Base-by-base conservation (phyloP, 495 filamentous ascomycete genomes). In the Melanomma pulvis-pyrius region DNA sequence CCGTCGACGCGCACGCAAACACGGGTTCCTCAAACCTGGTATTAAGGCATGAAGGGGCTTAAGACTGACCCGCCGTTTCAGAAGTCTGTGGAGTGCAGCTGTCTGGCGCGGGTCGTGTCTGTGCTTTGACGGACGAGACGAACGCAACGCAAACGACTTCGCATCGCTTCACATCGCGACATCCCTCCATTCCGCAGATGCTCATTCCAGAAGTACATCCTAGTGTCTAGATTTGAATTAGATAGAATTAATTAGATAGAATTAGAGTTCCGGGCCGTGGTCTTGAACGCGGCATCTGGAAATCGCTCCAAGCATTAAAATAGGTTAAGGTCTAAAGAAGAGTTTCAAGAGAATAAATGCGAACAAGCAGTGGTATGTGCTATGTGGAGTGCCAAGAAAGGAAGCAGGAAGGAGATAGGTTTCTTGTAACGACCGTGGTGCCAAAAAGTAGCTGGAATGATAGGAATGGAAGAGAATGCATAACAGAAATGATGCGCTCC, bases 301-400 rank as follows among this genome's bases (percentile, higher is more conserved):
- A 53, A 55, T 65, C 54, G 51, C 30, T 57, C 51, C 51, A 0
- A 57, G 65, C 62, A 68, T 61, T 61, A 68, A 58, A 68, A 68
- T 61, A 8, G 36, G 19, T 55, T 67, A 65, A 17, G 44, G 26
- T 36, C 59, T 47, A 60, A 60, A 39, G 52, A 66, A 59, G 53
- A 50, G 65, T 68, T 55, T 68, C 59, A 52, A 58, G 36, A 58
- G 58, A 56, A 61, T 48, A 61, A 9, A 61, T 47, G 36, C 49
- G 39, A 1, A 53, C 41, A 44, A 44, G 39, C 39, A 44, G 39
- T 44, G 39, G 39, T 44, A 44, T 44, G 39, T 44, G 54, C n/a
- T 29, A 24, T 26, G 53, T 29, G 39, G 52, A 58, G 34, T 4
- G 1, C 24, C 12, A 44, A 28, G 41, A 32, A 54, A 41, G 15